Conservation (phyloP, 2,329 filamentous ascomycete species). For the Cryphonectria parasitica region DNA sequence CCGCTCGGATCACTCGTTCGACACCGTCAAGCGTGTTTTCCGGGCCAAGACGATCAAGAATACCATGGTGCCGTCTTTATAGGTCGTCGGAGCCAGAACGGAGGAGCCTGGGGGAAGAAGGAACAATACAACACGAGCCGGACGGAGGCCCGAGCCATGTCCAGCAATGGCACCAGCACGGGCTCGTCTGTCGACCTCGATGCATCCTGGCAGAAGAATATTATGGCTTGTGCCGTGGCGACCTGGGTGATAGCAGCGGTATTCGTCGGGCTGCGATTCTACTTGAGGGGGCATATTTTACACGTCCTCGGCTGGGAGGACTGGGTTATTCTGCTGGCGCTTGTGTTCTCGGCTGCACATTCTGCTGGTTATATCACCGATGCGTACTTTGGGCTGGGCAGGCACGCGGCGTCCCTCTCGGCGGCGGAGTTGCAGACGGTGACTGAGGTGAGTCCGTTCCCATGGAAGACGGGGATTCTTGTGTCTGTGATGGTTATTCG, state of each 20-base stretch:
- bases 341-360: conserved; percentile 32
- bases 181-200: conserved; percentile 16
- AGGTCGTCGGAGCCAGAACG: conserved; percentile 9
- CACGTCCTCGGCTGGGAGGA: conserved; percentile 41
- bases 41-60: not conserved
- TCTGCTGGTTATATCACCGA: conserved; percentile 20
- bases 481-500: too few relatives aligned
- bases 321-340: conserved; percentile 39
- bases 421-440: not conserved
- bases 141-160: conserved; percentile 19
- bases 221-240: conserved; percentile 25
- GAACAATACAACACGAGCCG: conserved; percentile 4
- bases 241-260: conserved; percentile 35
- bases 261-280: conserved; percentile 38
- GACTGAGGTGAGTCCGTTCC: conserved; percentile 16
- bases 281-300: conserved; percentile 38
- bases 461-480: not conserved
- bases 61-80: conserved; percentile 19
- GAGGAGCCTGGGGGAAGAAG: conserved; percentile 2
- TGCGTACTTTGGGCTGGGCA: conserved; percentile 19
- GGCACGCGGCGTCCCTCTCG: conserved; percentile 10
- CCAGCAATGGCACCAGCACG: conserved; percentile 22
- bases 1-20: not conserved
- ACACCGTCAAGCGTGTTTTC: conserved; percentile 2
- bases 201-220: conserved; percentile 21